Evolutionary conservation across 495 filamentous ascomycete genomes (phyloP), one percentile per base, ranked within the genome.

Genomic region (Cetradonia linearis): DNA sequence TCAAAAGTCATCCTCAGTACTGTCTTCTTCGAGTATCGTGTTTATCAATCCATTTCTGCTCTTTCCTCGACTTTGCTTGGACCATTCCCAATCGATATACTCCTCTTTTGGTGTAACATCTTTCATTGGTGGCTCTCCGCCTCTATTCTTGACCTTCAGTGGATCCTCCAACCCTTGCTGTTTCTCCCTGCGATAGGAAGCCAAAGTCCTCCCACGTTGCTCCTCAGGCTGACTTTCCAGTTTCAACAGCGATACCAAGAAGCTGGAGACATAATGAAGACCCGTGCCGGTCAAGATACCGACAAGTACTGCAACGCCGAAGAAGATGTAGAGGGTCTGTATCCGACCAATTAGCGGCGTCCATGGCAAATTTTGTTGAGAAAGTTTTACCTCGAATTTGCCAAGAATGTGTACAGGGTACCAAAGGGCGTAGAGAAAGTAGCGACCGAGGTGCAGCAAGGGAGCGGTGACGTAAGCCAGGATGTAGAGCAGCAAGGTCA

Each of bases 11-110:
- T 66, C 63, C 3, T 63, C 63, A 54, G 68, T 72, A 60, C 80
- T 79, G 53, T 84, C 83, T 66, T 87, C 86, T 69, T 88, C 85
- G 53, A 86, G 69, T 20, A 88, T 88, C 0, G 82, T 86, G 55
- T 81, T 75, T 27, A 74, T 65, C 27, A 83, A 65, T 0, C 74
- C 74, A 55, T 65, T 74, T 55, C 63, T 70, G 60, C 65, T 66
- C 18, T 67, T 52, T 61, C 37, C 64, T 60, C 14, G 58, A 18
- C n/a, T 58, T 63, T 57, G 69, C 65, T 58, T 69, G 70, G 65
- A 65, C 68, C 30, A 67, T 66, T 56, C 55, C 71, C 72, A 70
- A 13, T 70, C 74, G 52, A 68, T 71, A 62, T 71, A 74, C 61
- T 65, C 67, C 38, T 68, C 68, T 31, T 40, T 67, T 55, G 47